Evolutionary conservation across 2,329 filamentous ascomycete genomes (phyloP).

Genomic region (Colletotrichum trifolii): DNA sequence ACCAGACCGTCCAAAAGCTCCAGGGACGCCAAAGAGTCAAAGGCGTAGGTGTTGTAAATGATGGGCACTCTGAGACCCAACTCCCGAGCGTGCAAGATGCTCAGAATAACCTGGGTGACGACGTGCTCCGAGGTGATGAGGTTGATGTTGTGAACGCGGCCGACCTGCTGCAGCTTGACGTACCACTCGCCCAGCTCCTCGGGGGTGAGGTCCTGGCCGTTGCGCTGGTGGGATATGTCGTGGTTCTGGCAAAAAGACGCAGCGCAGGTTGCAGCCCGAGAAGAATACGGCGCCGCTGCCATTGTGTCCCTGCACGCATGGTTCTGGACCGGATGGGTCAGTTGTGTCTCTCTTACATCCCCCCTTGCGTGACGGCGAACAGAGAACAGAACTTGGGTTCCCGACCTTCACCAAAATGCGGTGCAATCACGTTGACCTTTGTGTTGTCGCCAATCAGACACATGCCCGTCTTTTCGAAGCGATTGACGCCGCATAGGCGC

Average conservation of each 20-base stretch:
- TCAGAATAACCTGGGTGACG: conserved; percentile 82
- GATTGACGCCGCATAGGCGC: conserved; percentile 80
- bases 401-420: conserved; percentile 82
- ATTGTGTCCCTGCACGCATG: conserved; percentile 84
- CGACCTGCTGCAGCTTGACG: conserved; percentile 82
- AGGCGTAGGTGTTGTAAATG: conserved; percentile 87
- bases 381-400: neutral
- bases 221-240: conserved; percentile 84
- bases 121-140: conserved; percentile 89
- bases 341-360: conserved; percentile 6
- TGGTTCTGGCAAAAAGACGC: conserved; percentile 84
- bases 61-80: conserved; percentile 78
- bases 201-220: conserved; percentile 81
- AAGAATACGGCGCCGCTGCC: conserved; percentile 87
- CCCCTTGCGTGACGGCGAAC: neutral
- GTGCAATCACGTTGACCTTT: conserved; percentile 86
- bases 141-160: conserved; percentile 91
- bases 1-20: conserved; percentile 81
- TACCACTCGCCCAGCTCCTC: conserved; percentile 86
- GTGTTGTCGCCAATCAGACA: conserved; percentile 81
- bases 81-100: conserved; percentile 78
- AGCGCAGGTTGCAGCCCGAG: conserved; percentile 78
- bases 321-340: conserved; percentile 61
- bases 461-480: conserved; percentile 81
- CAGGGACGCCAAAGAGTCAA: conserved; percentile 79